Percentiles rank a stretch among this genome's conserved stretches.
Evolutionary conservation across 2,329 filamentous ascomycete species (phyloP).

Genomic region (Calonectria pteridis): DNA sequence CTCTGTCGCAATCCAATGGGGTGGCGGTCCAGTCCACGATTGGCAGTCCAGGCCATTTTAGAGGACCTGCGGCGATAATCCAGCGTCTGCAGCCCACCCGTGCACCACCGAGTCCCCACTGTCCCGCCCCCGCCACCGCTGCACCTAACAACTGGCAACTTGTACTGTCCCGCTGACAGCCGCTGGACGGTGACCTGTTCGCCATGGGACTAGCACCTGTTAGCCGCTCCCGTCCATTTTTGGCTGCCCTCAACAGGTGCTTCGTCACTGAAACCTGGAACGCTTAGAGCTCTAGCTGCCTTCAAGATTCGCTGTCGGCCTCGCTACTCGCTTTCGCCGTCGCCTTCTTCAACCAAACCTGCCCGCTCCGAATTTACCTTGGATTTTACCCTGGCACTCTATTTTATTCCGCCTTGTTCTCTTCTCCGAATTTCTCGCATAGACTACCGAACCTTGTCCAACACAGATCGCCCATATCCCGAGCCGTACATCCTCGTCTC

Average conservation of each 20-base stretch:
- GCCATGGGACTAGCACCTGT: not conserved
- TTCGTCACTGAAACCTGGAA: constrained; percentile 20
- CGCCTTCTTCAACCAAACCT: constrained; percentile 30
- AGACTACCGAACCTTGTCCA: not conserved
- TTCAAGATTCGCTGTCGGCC: constrained; percentile 5
- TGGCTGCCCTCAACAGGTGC: constrained; percentile 19
- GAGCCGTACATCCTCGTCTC: constrained; percentile 11
- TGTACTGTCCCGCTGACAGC: constrained; percentile 13
- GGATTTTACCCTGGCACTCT: constrained; percentile 7
- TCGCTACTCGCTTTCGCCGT: constrained; percentile 13
- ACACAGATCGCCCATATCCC: not conserved
- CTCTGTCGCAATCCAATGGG: constrained; percentile 13
- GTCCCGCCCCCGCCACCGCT: constrained; percentile 48
- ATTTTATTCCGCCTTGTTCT: not conserved
- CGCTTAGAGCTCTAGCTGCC: constrained; percentile 21
- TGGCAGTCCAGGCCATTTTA: constrained; percentile 15
- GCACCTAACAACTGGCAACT: constrained; percentile 16
- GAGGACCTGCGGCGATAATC: constrained; percentile 10
- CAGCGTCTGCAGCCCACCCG: constrained; percentile 19
- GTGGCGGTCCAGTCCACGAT: constrained; percentile 17
- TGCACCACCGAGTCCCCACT: constrained; percentile 29
- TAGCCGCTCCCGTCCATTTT: constrained; percentile 21
- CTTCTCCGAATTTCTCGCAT: not conserved
- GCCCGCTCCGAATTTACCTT: constrained; percentile 5
- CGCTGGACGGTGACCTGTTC: constrained; percentile 3